Evolutionary conservation across 257 asterid species (phyloP), one percentile per base, ranked within the genome.

Genomic region (Nicotiana tabacum): DNA sequence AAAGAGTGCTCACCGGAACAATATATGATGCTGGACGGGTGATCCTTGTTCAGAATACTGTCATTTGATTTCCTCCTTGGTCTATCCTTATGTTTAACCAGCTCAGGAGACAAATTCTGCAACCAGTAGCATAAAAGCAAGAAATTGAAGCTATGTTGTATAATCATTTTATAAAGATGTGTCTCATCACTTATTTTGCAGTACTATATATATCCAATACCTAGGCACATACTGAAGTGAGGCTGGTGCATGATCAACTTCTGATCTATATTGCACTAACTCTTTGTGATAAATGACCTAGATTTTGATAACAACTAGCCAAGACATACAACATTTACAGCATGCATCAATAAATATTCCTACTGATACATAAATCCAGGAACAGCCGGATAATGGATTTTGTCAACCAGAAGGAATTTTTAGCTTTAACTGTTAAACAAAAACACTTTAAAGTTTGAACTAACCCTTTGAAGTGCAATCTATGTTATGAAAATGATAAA

Each of bases 71-170:
- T 88, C 82, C 85, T 79, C 66, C 17, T 65, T 65, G 85, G 80
- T 87, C 77, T 83, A 79, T 39, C 84, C 70, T 66, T 81, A 30
- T 81, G 35, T 85, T 82, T 84, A 86, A 58, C 85, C 70, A 27
- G 66, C 87, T 78, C 84, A 66, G 87, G 80, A 85, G 81, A 82
- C 65, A 82, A 80, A 83, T 84, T 66, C 86, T 86, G 84, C 35
- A 57, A 74, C 70, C 82, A 83, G 56, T 68, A 78, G 76, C 76
- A 66, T 39, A 80, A 48, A 60, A 39, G 37, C 48, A 66, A 81
- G 77, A 32, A 53, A 32, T n/a, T 66, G 77, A 48, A 81, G 53
- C 48, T 81, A 21, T 35, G 16, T 65, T 80, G 17, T 68, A 48
- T 81, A 53, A 8, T 13, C 43, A 46, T 76, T 74, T 51, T 76